Percentiles rank a stretch among this genome's conserved stretches.
phyloP scores from a whole-genome alignment of 371 early-diverging fungal genomes.

The Coemansia sp. region DNA sequence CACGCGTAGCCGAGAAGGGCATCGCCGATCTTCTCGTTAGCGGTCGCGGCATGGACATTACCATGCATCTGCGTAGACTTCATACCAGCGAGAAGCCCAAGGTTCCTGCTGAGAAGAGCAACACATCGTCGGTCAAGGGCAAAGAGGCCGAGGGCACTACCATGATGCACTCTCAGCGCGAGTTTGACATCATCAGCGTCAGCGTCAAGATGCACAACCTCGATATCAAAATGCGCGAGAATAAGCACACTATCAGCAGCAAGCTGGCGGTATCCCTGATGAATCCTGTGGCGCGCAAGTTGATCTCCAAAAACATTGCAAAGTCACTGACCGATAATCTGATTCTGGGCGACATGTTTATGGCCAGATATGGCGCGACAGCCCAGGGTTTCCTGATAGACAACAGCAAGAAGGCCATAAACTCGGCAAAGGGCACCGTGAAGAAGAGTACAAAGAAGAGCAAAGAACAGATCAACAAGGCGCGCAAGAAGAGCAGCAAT shows the following conservation, averaged over 20 bases:
- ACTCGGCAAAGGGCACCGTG: constrained; percentile 13
- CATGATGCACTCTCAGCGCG: constrained; percentile 11
- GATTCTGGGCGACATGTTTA: constrained; percentile 15
- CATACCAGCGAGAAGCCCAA: constrained; percentile 43
- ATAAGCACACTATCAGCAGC: constrained; percentile 43
- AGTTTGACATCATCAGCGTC: constrained; percentile 41
- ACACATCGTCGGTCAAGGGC: neutral
- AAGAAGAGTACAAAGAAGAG: constrained; percentile 28
- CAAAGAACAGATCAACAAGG: constrained; percentile 19
- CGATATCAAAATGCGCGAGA: constrained; percentile 30
- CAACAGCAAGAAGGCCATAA: constrained; percentile 24
- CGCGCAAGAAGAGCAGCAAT: constrained; percentile 4
- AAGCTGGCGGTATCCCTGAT: constrained; percentile 27
- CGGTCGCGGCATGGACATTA: constrained; percentile 44
- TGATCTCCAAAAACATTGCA: constrained; percentile 27
- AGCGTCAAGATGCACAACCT: constrained; percentile 40
- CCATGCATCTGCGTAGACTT: constrained; percentile 30
- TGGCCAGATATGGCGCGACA: constrained; percentile 30
- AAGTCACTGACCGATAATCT: constrained; percentile 31
- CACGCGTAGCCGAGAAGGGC: constrained; percentile 47
- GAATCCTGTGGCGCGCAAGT: constrained; percentile 31
- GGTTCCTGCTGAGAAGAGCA: neutral
- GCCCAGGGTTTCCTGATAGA: constrained; percentile 18
- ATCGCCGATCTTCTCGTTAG: constrained; percentile 37
- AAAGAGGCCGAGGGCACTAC: neutral